Percentiles rank a stretch among this genome's conserved stretches.
Evolutionary conservation across 2,329 filamentous ascomycete species (phyloP).

Genomic region (Epichloe sp.): DNA sequence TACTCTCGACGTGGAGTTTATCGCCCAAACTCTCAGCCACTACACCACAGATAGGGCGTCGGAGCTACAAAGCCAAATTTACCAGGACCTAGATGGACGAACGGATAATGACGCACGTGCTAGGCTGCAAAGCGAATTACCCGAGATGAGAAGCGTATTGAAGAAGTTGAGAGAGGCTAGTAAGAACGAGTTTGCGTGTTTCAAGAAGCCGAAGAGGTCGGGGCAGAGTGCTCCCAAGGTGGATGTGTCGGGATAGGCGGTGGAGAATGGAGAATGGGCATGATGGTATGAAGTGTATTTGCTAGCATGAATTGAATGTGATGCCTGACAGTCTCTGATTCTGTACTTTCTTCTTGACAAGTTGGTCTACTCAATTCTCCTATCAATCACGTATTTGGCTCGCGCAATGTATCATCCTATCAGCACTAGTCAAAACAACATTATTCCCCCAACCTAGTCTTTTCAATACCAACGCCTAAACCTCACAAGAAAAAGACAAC

Average conservation of each 20-base stretch:
- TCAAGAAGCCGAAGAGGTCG: constrained; percentile 48
- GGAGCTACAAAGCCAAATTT: constrained; percentile 78
- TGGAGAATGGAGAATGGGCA: neutral
- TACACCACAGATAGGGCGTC: constrained; percentile 77
- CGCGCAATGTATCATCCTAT: no score
- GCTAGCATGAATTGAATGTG: neutral
- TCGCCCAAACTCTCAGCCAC: constrained; percentile 81
- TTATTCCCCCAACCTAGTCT: neutral
- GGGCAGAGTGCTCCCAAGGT: constrained; percentile 19
- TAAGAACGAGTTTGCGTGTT: constrained; percentile 79
- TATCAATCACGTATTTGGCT: no score
- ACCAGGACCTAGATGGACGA: constrained; percentile 75
- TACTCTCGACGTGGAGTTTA: constrained; percentile 92
- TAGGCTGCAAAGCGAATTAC: constrained; percentile 71
- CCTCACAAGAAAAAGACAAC: neutral
- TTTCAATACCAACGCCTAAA: neutral
- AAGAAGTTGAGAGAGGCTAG: constrained; percentile 74
- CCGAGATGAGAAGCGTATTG: constrained; percentile 75
- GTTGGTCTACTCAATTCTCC: no score
- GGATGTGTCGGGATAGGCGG: constrained; percentile 14
- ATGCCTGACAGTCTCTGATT: neutral
- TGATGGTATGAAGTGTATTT: neutral
- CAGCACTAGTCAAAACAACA: no score
- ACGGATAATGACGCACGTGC: constrained; percentile 79
- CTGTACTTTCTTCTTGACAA: no score